phyloP scores from a whole-genome alignment of 2,329 filamentous ascomycete genomes.

The Stemphylium vesicarium region DNA sequence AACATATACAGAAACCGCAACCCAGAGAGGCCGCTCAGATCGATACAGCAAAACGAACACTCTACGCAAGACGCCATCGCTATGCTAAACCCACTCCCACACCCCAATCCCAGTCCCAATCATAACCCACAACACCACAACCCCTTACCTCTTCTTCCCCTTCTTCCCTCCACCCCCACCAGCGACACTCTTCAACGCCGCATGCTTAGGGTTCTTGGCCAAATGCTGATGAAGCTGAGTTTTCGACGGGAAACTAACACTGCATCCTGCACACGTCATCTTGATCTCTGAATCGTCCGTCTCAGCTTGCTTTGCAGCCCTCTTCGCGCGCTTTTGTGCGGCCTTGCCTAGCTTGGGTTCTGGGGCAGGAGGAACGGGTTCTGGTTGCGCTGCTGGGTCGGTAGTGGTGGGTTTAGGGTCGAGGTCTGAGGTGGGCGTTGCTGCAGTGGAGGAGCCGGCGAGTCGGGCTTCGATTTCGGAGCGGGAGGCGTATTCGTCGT shows the following conservation, averaged over 20 bases:
- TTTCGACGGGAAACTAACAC: constrained; percentile 76
- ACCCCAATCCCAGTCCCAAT: neutral
- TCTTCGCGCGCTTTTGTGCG: constrained; percentile 55
- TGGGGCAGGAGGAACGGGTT: constrained; percentile 1
- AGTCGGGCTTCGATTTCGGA: constrained; percentile 47
- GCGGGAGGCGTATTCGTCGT: constrained; percentile 48
- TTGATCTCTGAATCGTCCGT: constrained; percentile 45
- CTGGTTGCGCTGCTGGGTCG: constrained; percentile 2
- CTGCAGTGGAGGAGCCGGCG: constrained; percentile 12
- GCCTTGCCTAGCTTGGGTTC: constrained; percentile 55
- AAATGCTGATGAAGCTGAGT: constrained; percentile 78
- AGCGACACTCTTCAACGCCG: constrained; percentile 52
- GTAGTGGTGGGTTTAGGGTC: too few relatives aligned
- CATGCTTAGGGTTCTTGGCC: constrained; percentile 65
- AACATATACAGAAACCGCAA: too few relatives aligned
- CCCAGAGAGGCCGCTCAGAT: too few relatives aligned
- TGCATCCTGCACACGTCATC: constrained; percentile 78
- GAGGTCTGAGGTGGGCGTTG: too few relatives aligned
- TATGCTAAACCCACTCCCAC: neutral
- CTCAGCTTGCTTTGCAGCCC: constrained; percentile 51
- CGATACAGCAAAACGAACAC: neutral
- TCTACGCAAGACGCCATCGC: neutral
- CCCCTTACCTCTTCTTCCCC: constrained; percentile 29
- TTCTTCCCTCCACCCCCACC: constrained; percentile 18
- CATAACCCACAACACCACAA: constrained; percentile 3